A percentile compares a stretch with the other conserved stretches of the same genome.
Conservation (phyloP, 306 rosid species). For the Prunus davidiana region DNA sequence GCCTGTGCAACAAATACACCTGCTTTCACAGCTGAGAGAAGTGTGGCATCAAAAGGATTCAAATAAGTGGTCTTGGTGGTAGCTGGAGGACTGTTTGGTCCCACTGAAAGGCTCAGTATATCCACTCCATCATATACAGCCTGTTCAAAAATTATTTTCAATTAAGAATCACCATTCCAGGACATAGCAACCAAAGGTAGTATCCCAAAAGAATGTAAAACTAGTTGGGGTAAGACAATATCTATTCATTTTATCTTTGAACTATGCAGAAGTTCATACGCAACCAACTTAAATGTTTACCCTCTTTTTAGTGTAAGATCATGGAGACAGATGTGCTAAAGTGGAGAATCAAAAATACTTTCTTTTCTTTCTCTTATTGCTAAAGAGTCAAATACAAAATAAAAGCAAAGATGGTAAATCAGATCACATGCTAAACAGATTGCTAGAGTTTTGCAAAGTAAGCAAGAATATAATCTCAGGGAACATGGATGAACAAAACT, state of each 20-base stretch:
- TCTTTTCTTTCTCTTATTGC: neutral
- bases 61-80: slow-evolving; percentile 77
- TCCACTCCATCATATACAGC: slow-evolving; percentile 98
- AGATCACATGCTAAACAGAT: neutral
- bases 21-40: slow-evolving; percentile 99
- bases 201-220: neutral
- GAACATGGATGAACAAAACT: neutral
- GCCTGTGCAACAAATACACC: slow-evolving; percentile 99
- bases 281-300: neutral
- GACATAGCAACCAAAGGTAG: neutral
- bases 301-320: neutral
- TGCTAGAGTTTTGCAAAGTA: neutral
- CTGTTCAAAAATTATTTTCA: slow-evolving; percentile 44
- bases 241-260: neutral
- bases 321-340: neutral
- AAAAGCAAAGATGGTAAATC: neutral
- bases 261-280: neutral
- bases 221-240: neutral
- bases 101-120: slow-evolving; percentile 98
- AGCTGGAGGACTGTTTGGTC: slow-evolving; percentile 96
- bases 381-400: slow-evolving; percentile 1
- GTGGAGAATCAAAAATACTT: neutral
- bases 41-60: slow-evolving; percentile 98
- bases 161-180: slow-evolving; percentile 8
- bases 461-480: neutral